Evolutionary conservation across 1,284 basidiomycete genomes (phyloP).

Genomic region (Omphalotus olearius): DNA sequence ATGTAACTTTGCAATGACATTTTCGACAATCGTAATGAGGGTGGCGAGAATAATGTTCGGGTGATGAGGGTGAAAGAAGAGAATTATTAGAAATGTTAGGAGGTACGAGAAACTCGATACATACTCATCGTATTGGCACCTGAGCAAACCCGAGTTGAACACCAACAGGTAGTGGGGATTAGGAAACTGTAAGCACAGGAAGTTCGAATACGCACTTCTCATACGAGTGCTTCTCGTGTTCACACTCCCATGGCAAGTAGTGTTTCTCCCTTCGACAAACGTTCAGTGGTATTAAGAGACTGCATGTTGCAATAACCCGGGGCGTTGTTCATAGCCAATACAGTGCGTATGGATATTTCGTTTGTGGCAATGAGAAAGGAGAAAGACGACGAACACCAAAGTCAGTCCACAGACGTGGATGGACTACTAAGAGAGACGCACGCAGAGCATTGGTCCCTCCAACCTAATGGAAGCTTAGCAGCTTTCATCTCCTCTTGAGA

Average conservation of each 20-base stretch:
- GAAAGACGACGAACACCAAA: not conserved
- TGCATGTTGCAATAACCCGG: constrained; percentile 25
- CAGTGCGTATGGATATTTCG: not conserved
- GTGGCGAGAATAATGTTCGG: no score
- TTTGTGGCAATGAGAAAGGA: not conserved
- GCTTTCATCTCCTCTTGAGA: constrained; percentile 82
- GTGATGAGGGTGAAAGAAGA: not conserved
- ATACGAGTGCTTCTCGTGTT: constrained; percentile 73
- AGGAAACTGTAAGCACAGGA: not conserved
- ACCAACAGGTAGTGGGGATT: not conserved
- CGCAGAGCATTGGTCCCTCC: constrained; percentile 92
- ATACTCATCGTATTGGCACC: constrained; percentile 90
- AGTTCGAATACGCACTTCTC: constrained; percentile 57
- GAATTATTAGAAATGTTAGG: not conserved
- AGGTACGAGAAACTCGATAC: constrained; percentile 28
- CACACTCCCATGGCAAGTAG: constrained; percentile 82
- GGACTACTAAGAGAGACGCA: constrained; percentile 45
- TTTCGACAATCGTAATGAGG: not conserved
- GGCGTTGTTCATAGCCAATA: not conserved
- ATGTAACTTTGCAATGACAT: constrained; percentile 55
- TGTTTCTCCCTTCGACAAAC: constrained; percentile 69
- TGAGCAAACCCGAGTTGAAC: constrained; percentile 26
- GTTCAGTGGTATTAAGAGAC: constrained; percentile 84
- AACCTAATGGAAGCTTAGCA: constrained; percentile 74
- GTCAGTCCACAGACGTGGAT: not conserved